These are phyloP conservation scores for Biscogniauxia mediterranea DNA, from an alignment of 2,329 filamentous ascomycete species.

Conservation along the genomic window DNA sequence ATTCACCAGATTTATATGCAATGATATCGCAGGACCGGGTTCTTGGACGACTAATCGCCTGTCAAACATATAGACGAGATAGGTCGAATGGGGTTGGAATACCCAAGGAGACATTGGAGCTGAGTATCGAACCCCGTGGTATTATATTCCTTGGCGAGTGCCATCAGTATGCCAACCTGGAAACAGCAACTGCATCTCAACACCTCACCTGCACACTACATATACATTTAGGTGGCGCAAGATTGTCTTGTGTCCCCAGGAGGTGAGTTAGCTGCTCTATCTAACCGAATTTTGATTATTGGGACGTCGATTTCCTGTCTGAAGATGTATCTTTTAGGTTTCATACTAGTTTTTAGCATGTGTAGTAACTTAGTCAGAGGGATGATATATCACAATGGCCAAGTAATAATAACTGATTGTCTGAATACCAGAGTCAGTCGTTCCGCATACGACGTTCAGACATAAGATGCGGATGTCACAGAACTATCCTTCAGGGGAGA, in stretches of 20 bases:
- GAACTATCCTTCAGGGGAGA: constrained; percentile 62
- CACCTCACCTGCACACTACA: not conserved
- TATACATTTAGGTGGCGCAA: not conserved
- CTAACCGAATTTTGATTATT: not conserved
- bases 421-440: constrained; percentile 39
- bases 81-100: not conserved
- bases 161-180: not conserved
- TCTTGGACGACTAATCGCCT: not conserved
- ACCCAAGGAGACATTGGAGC: not conserved
- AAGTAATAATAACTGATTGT: constrained; percentile 40
- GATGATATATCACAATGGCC: constrained; percentile 42
- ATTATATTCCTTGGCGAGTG: not conserved
- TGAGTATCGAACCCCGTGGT: not conserved
- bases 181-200: not conserved
- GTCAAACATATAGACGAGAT: not conserved
- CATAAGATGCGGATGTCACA: constrained; percentile 48
- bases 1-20: not conserved
- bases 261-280: not conserved
- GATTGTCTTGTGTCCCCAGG: not conserved
- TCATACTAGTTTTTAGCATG: constrained; percentile 15
- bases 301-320: not conserved
- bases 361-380: constrained; percentile 13
- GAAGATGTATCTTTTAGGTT: constrained; percentile 16
- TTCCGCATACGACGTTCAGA: constrained; percentile 35
- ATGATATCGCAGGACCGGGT: not conserved